Evolutionary conservation across 2,329 filamentous ascomycete species (phyloP), one percentile per base, ranked within the genome.

Genomic region (Cercospora citrullina): DNA sequence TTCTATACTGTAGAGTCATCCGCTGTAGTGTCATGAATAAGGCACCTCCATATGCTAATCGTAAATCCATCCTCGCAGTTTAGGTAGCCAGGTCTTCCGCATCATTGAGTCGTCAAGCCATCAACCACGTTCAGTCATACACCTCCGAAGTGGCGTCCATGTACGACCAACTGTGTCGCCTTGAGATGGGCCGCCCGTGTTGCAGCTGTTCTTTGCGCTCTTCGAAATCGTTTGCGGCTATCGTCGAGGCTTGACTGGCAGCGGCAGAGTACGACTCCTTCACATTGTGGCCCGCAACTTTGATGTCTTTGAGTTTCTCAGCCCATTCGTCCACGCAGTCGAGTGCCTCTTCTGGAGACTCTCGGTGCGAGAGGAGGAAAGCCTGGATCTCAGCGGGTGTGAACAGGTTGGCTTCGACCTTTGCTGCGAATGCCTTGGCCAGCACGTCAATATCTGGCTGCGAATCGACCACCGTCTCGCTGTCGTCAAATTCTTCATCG

Each of bases 381-480:
- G 80, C 81, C 69, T 86, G 83, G 23, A 86, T 78, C 70, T 86
- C 81, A 4, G 84, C 84, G 0, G 83, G 84, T 4, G 81, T 81
- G 64, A 86, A 82, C 12, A 68, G 75, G 8, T 76, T 72, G 61
- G 82, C 80, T 1, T 83, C 83, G 8, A 87, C 64, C 59, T 74
- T 66, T 0, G 75, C 72, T 3, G 83, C 80, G 72, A 86, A 86
- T 3, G 77, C 66, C 14, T 76, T 69, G 8, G 82, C 81, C 70
- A 85, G 76, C 1, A 69, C 68, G 8, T 76, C 69, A 12, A 85
- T 30, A 5, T 42, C 28, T 33, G 28, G 55, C 28, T 59, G 55
- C 28, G 55, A 33, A 59, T 59, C 28, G 28, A 31, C 48, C 23
- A 30, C 45, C 4, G 48, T 53, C 16, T 26, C 48, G 28, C 28